Evolutionary conservation across 73 alveolate species (phyloP).

Genomic region (Paramecium bursaria): DNA sequence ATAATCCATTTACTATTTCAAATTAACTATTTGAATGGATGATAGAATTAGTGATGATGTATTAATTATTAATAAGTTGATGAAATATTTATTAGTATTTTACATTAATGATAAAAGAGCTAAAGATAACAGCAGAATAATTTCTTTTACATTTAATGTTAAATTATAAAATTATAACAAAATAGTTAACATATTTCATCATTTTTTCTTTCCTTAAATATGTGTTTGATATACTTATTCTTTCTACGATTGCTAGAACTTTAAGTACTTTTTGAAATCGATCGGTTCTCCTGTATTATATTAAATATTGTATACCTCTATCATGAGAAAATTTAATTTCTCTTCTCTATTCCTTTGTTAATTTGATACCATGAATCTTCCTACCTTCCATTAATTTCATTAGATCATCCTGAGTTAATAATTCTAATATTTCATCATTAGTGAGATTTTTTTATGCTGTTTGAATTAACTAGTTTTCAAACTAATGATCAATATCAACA

Average conservation of each 20-base stretch:
- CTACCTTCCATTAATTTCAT: constrained; percentile 65
- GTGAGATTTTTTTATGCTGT: constrained; percentile 56
- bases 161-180: too few relatives aligned
- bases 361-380: constrained; percentile 67
- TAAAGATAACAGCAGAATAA: too few relatives aligned
- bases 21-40: too few relatives aligned
- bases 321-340: constrained; percentile 69
- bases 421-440: constrained; percentile 47
- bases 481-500: constrained; percentile 61
- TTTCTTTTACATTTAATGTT: too few relatives aligned
- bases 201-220: constrained; percentile 36
- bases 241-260: constrained; percentile 25
- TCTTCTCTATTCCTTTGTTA: constrained; percentile 71
- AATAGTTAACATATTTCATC: constrained; percentile 41
- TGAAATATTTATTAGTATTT: too few relatives aligned
- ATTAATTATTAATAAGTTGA: too few relatives aligned
- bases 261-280: constrained; percentile 58
- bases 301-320: constrained; percentile 63
- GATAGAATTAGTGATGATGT: too few relatives aligned
- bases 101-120: too few relatives aligned
- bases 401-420: constrained; percentile 49
- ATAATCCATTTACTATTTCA: too few relatives aligned
- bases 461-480: constrained; percentile 52
- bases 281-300: constrained; percentile 52
- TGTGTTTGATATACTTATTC: constrained; percentile 32